Base-by-base conservation (phyloP, 129 eudicot species). In the Flaveria trinervia region DNA sequence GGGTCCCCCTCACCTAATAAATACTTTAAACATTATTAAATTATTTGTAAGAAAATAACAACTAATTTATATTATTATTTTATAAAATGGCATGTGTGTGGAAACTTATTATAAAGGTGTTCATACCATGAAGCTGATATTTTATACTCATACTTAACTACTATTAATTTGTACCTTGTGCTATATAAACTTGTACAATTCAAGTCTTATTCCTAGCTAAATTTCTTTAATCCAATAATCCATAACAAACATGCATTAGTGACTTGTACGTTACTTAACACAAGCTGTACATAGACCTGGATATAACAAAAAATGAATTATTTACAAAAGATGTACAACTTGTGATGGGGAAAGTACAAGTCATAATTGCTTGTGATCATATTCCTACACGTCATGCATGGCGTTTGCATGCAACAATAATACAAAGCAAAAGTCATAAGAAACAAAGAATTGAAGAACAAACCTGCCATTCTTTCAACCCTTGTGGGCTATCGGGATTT, bases 391-490 rank as follows among this genome's bases (percentile, higher is more conserved):
- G 82, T 78, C 82, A 78, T 70, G 71, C 71, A 78, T 70, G 69
- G 51, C 67, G 60, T 72, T 68, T 55, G 17, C 67, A 72, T 72
- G 77, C 67, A 33, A 39, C 36, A 28, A 45, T 10, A 28, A 45
- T 10, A 9, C 6, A 33, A n/a, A 41, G 0, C 0, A 9, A 67
- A n/a, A 17, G 41, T 36, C 8, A 36, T 36, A n/a, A 5, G 33
- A 11, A 36, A n/a, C 56, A 52, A 10, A 2, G 7, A 7, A 54
- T 3, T 0, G 11, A 14, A 5, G 18, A 71, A 79, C 75, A 18
- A 36, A 89, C 97, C 90, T 89, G 92, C 97, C 97, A 92, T 73
- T 92, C 97, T 78, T 92, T 88, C 11, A 92, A 83, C n/a, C 97
- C 97, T 84, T 92, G 97, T 13, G 75, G 79, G 65, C 97, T 92